Evolutionary conservation across 2,329 filamentous ascomycete genomes (phyloP).

Genomic region (Cladobotryum protrusum): DNA sequence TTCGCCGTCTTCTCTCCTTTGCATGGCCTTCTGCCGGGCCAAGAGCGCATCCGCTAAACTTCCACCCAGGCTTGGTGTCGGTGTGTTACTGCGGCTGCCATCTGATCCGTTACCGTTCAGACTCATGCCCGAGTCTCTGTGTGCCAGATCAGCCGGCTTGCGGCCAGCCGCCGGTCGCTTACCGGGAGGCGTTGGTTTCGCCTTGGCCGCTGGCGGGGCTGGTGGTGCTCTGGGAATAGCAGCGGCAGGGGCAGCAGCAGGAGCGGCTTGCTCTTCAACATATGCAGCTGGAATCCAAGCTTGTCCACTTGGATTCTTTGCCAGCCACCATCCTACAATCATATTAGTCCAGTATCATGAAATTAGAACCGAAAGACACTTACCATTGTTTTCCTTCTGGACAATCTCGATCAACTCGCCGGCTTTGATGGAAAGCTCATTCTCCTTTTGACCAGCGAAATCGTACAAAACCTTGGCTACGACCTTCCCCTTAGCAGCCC

Average conservation of each 20-base stretch:
- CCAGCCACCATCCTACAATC: slow-evolving; percentile 87
- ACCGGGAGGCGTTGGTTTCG: slow-evolving; percentile 68
- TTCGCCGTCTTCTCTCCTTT: slow-evolving; percentile 60
- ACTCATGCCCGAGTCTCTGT: slow-evolving; percentile 66
- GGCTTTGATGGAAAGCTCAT: slow-evolving; percentile 74
- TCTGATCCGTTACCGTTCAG: slow-evolving; percentile 52
- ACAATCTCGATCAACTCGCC: slow-evolving; percentile 82
- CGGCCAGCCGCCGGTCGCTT: slow-evolving; percentile 70
- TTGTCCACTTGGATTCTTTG: slow-evolving; percentile 64
- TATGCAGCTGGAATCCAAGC: slow-evolving; percentile 95
- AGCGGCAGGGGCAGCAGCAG: slow-evolving; percentile 53
- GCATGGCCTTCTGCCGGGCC: slow-evolving; percentile 71
- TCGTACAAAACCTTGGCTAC: slow-evolving; percentile 90
- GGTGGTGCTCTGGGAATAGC: slow-evolving; percentile 63
- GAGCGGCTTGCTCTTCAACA: slow-evolving; percentile 72
- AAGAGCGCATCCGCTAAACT: slow-evolving; percentile 74
- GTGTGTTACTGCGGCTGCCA: slow-evolving; percentile 63
- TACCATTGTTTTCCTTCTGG: slow-evolving; percentile 95
- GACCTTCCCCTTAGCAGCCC: slow-evolving; percentile 50
- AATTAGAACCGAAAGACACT: slow-evolving; percentile 23
- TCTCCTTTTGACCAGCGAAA: slow-evolving; percentile 76
- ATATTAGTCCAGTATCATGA: slow-evolving; percentile 25
- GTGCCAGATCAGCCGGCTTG: slow-evolving; percentile 63
- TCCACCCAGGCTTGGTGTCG: slow-evolving; percentile 64
- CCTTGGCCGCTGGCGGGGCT: slow-evolving; percentile 55